phyloP scores from a whole-genome alignment of 768 basidiomycete genomes.

The Xerocomellus dryophilus region DNA sequence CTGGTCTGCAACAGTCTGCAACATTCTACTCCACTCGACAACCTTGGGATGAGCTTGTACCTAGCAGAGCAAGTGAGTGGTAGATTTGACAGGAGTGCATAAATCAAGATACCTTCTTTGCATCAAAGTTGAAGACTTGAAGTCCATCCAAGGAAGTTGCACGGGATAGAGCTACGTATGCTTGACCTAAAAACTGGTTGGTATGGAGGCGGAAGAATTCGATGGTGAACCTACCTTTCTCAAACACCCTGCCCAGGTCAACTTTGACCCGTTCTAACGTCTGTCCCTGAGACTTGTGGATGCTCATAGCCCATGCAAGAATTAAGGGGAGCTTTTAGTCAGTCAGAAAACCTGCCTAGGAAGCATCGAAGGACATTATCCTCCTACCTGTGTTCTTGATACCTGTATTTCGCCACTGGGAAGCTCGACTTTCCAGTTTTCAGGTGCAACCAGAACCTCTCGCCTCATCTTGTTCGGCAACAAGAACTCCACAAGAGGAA shows the following conservation, averaged over 20 bases:
- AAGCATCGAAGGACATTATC: not conserved
- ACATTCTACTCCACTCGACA: slow-evolving; percentile 64
- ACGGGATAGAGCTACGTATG: slow-evolving; percentile 88
- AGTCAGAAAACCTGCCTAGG: not conserved
- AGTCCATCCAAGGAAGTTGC: slow-evolving; percentile 83
- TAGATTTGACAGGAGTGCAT: not conserved
- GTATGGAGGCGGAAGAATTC: not conserved
- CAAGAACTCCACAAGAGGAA: slow-evolving; percentile 79
- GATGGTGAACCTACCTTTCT: slow-evolving; percentile 60
- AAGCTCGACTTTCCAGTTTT: slow-evolving; percentile 82
- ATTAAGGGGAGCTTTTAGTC: slow-evolving; percentile 72
- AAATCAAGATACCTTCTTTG: slow-evolving; percentile 52
- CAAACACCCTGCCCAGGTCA: slow-evolving; percentile 89
- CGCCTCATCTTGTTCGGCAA: slow-evolving; percentile 55
- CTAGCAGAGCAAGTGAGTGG: slow-evolving; percentile 34
- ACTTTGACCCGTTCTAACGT: slow-evolving; percentile 94
- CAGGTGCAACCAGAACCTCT: slow-evolving; percentile 59
- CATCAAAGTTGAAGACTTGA: slow-evolving; percentile 79
- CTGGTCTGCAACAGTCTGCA: slow-evolving; percentile 45
- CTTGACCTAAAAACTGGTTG: slow-evolving; percentile 56
- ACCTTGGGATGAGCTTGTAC: slow-evolving; percentile 74
- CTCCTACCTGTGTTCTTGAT: slow-evolving; percentile 69
- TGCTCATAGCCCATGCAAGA: slow-evolving; percentile 96
- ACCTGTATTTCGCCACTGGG: slow-evolving; percentile 85
- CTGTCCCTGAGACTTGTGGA: slow-evolving; percentile 98